Evolutionary conservation across 139 green algal species (phyloP).

Genomic region (Desmodesmus armatus): DNA sequence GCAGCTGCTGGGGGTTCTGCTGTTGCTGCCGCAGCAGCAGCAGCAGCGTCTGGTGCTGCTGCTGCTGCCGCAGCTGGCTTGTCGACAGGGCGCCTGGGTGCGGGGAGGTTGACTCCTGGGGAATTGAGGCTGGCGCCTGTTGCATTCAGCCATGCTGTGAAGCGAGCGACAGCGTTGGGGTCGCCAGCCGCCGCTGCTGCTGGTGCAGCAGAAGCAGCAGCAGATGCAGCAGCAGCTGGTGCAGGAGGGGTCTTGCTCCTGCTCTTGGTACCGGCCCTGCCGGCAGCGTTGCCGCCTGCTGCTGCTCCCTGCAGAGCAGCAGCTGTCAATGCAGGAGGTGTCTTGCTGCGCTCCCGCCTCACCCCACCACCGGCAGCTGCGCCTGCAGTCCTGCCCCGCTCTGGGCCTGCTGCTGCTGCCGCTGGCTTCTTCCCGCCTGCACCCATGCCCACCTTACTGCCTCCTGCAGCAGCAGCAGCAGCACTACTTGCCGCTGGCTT

Average conservation of each 20-base stretch:
- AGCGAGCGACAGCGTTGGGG: background rate
- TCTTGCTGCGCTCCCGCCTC: constrained; percentile 3
- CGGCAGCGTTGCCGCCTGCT: background rate
- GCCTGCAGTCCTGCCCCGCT: background rate
- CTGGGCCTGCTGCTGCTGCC: background rate
- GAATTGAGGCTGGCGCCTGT: constrained; percentile 37
- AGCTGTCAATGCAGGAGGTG: background rate
- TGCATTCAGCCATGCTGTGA: constrained; percentile 39
- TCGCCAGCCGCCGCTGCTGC: background rate
- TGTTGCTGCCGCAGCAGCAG: constrained; percentile 14
- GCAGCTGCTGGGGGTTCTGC: background rate
- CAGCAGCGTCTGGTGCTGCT: background rate
- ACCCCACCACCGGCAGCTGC: background rate
- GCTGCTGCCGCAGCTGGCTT: constrained; percentile 18
- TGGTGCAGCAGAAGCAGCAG: background rate
- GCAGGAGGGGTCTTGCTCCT: background rate
- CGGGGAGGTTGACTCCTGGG: constrained; percentile 13
- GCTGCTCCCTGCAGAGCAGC: constrained; percentile 6
- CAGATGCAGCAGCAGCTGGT: background rate
- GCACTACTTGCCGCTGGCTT: background rate
- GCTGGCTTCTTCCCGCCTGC: background rate
- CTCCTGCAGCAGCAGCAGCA: background rate
- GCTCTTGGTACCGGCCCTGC: background rate
- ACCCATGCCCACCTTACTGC: too few species aligned
- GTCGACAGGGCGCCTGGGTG: background rate